phyloP scores from a whole-genome alignment of 108 stramenopile genomes.

The Cyclotella sp. region DNA sequence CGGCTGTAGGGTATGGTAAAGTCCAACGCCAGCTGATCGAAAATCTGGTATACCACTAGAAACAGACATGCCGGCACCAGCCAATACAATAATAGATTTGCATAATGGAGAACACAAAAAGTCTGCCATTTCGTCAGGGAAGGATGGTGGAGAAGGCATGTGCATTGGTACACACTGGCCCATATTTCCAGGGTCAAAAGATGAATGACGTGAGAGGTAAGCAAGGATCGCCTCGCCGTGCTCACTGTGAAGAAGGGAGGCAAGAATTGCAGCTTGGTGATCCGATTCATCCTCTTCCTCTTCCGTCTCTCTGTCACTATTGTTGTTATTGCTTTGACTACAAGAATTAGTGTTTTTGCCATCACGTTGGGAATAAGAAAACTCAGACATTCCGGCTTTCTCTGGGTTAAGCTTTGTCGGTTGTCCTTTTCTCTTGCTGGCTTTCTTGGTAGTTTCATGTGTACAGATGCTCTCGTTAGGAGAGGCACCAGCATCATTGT shows the following conservation, averaged over 20 bases:
- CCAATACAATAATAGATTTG: slow-evolving; percentile 69
- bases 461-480: background rate
- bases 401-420: slow-evolving; percentile 18
- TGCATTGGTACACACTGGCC: slow-evolving; percentile 39
- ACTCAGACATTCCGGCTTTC: background rate
- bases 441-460: background rate
- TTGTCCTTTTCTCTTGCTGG: slow-evolving; percentile 24
- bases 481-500: background rate
- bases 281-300: slow-evolving; percentile 19
- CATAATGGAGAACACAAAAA: slow-evolving; percentile 42
- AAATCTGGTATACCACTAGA: slow-evolving; percentile 83
- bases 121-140: slow-evolving; percentile 47
- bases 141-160: slow-evolving; percentile 38
- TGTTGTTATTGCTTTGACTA: background rate
- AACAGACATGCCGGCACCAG: slow-evolving; percentile 78
- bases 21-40: slow-evolving; percentile 56
- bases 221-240: slow-evolving; percentile 32
- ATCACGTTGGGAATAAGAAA: background rate
- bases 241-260: slow-evolving; percentile 34
- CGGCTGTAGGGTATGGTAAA: slow-evolving; percentile 67
- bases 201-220: slow-evolving; percentile 25
- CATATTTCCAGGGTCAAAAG: slow-evolving; percentile 32
- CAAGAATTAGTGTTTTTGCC: background rate
- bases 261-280: slow-evolving; percentile 38
- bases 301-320: background rate